Base-by-base conservation (phyloP, 768 basidiomycete genomes). In the Rhizopogon vesiculosus region DNA sequence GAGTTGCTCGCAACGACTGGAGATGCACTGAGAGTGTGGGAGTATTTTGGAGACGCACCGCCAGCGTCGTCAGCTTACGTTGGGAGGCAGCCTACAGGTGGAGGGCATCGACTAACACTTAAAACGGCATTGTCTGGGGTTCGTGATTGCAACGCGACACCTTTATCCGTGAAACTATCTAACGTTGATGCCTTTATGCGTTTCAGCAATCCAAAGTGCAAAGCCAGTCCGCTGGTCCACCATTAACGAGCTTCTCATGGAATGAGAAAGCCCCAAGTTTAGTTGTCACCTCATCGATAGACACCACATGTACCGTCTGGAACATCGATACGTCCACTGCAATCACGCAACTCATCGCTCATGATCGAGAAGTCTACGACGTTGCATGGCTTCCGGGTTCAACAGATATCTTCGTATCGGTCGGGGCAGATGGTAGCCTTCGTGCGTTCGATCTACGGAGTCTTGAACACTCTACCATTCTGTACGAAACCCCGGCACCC, bases 241-340 rank as follows among this genome's bases (percentile, higher is more conserved):
- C 97, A 1, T 74, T 98, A 59, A 99, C 97, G 12, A 93, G 89
- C 69, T 97, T 99, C 72, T 94, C 94, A 0, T 99, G 97, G 97
- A 98, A 97, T 67, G 87, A 93, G 63, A 89, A 94, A 65, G 79
- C 88, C 0, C 93, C 96, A 1, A 86, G 85, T 59, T 83, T 92
- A 49, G 87, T 98, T 62, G 96, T 98, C 39, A 99, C 97, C 6
- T 95, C 96, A 22, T 97, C 94, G 7, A 96, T 98, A 63, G 97
- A 99, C 68, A 99, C 97, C 50, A 97, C 95, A 13, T 98, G 96
- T 69, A 98, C 97, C 1, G 90, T 98, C 22, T 99, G 97, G 97
- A 97, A 99, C 71, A 91, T 99, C 67, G 90, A 96, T 64, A 92
- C 92, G 3, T 83, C 86, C 25, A 87, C 89, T 7, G 96, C 97